These are phyloP conservation scores for Castanea sativa DNA, from an alignment of 306 rosid species.

Conservation along the genomic window DNA sequence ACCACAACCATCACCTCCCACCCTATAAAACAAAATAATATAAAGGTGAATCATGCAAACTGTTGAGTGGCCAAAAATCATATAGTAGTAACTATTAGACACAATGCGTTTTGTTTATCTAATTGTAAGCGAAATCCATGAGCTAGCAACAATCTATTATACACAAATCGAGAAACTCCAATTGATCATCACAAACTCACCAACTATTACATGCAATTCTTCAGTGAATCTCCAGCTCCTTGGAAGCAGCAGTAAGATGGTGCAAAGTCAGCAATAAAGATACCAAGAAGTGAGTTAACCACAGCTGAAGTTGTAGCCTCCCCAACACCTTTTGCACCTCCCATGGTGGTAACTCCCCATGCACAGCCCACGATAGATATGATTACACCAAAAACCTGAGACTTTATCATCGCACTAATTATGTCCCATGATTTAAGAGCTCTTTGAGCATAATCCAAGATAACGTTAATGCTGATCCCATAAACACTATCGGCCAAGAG, in stretches of 20 bases:
- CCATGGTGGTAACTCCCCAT: conserved; percentile 85
- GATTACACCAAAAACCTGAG: conserved; percentile 85
- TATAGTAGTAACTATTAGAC: background rate
- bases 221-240: conserved; percentile 88
- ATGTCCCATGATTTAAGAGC: conserved; percentile 89
- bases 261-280: conserved; percentile 87
- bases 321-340: conserved; percentile 97
- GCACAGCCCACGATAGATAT: conserved; percentile 92
- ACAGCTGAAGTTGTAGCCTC: conserved; percentile 96
- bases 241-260: conserved; percentile 83
- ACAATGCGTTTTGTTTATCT: background rate
- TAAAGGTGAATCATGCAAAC: too few species aligned
- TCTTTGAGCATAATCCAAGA: conserved; percentile 82
- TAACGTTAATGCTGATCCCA: conserved; percentile 86
- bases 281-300: conserved; percentile 89
- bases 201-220: conserved; percentile 52
- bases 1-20: too few species aligned
- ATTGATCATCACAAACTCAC: conserved; percentile 17
- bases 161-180: background rate
- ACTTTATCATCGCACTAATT: conserved; percentile 86
- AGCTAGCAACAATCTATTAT: background rate
- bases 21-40: too few species aligned
- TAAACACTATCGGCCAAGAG: conserved; percentile 76
- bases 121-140: background rate
- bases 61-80: too few species aligned